Conservation (phyloP, 2,329 filamentous ascomycete genomes). For the Stagonosporopsis rhizophila region DNA sequence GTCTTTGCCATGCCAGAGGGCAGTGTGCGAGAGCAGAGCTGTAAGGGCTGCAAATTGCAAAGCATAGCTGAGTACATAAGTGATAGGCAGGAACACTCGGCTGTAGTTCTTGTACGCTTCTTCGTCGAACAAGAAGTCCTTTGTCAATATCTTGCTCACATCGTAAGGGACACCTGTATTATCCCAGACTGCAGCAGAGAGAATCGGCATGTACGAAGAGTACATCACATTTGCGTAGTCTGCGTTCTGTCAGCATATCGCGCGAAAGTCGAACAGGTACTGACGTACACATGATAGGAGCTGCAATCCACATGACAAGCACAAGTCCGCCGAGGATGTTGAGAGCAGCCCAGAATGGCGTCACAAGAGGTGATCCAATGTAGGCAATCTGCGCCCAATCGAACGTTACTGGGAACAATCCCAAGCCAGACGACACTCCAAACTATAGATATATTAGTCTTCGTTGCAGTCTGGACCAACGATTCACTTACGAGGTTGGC, state of each 20-base stretch:
- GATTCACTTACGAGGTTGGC: conserved; percentile 68
- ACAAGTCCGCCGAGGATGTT: conserved; percentile 83
- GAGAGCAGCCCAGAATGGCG: conserved; percentile 85
- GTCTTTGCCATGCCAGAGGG: conserved; percentile 84
- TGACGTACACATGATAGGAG: conserved; percentile 71
- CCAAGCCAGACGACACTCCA: conserved; percentile 82
- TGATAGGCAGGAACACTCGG: conserved; percentile 83
- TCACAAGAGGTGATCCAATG: conserved; percentile 83
- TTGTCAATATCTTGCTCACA: conserved; percentile 78
- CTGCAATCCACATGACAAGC: conserved; percentile 83
- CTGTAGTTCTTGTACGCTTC: conserved; percentile 82
- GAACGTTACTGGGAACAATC: conserved; percentile 84
- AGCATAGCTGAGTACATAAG: conserved; percentile 85
- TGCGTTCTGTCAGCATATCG: conserved; percentile 26
- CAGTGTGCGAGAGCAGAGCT: conserved; percentile 79
- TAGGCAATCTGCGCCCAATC: conserved; percentile 92
- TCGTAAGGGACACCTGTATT: conserved; percentile 82
- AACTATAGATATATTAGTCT: conserved; percentile 57
- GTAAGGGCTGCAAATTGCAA: conserved; percentile 85
- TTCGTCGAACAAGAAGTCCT: conserved; percentile 78
- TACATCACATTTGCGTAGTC: conserved; percentile 81
- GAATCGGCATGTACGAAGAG: conserved; percentile 84
- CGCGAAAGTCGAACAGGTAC: no score
- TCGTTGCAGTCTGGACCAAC: neutral
- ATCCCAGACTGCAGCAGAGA: conserved; percentile 85